Conservation (phyloP, 1,139 yeast species). For the Protomyces gravidus region DNA sequence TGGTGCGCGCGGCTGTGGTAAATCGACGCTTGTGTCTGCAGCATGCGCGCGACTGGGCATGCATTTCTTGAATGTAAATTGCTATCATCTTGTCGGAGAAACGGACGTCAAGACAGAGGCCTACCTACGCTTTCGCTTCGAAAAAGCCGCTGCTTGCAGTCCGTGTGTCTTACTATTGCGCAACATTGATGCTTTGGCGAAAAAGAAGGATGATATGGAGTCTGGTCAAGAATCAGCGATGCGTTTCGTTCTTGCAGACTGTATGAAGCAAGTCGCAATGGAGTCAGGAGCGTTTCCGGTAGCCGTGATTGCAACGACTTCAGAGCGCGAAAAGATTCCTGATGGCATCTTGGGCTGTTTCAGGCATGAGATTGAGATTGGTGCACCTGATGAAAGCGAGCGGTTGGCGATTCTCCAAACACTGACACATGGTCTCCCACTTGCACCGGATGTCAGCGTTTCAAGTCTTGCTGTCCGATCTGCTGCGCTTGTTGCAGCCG, state of each 20-base stretch:
- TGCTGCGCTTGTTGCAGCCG: conserved; percentile 89
- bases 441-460: conserved; percentile 55
- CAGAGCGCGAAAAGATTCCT: conserved; percentile 66
- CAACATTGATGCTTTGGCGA: conserved; percentile 72
- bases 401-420: conserved; percentile 56
- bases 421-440: conserved; percentile 32
- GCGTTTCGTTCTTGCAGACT: conserved; percentile 23
- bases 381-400: conserved; percentile 76
- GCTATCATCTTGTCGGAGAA: conserved; percentile 52
- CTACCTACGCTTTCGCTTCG: conserved; percentile 67
- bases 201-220: conserved; percentile 61
- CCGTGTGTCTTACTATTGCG: conserved; percentile 55
- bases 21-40: conserved; percentile 57
- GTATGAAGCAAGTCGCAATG: background rate
- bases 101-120: conserved; percentile 80
- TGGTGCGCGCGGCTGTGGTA: conserved; percentile 73
- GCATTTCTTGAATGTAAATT: conserved; percentile 66
- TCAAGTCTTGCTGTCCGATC: conserved; percentile 71
- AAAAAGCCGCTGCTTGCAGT: conserved; percentile 49
- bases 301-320: conserved; percentile 64
- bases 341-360: conserved; percentile 63
- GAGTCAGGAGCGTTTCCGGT: conserved; percentile 36
- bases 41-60: conserved; percentile 59
- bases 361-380: conserved; percentile 70
- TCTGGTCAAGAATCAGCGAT: conserved; percentile 21